phyloP scores from a whole-genome alignment of 2,329 filamentous ascomycete genomes.

The Pseudonectria buxi region DNA sequence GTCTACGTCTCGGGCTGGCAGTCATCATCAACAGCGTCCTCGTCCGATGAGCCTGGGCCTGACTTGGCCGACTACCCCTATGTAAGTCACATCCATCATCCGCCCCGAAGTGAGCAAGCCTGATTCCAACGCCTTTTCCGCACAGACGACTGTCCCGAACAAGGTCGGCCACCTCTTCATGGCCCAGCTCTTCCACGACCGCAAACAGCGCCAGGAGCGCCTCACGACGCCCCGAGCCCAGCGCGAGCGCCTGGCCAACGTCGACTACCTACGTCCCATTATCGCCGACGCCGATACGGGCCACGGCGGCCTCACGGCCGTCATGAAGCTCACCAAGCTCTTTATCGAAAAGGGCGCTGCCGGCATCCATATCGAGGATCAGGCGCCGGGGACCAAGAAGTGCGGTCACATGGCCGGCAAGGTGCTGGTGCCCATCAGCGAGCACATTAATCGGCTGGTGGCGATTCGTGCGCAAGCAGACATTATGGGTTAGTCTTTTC shows the following conservation, averaged over 20 bases:
- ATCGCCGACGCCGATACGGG: constrained; percentile 96
- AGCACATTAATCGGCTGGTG: constrained; percentile 96
- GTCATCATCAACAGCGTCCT: constrained; percentile 90
- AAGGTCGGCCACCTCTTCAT: constrained; percentile 97
- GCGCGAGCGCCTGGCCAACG: constrained; percentile 66
- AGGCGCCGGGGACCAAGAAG: constrained; percentile 98
- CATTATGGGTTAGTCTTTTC: constrained; percentile 69
- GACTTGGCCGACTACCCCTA: constrained; percentile 98
- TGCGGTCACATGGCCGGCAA: constrained; percentile 99
- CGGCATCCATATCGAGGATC: constrained; percentile 97
- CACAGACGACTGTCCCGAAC: constrained; percentile 90
- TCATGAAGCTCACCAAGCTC: constrained; percentile 99
- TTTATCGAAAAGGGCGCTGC: constrained; percentile 95
- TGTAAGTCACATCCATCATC: constrained; percentile 40
- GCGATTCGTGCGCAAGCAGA: constrained; percentile 96
- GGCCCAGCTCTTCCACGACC: constrained; percentile 98
- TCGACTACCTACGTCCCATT: constrained; percentile 93
- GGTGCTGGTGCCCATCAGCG: constrained; percentile 90
- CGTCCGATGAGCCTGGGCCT: constrained; percentile 91
- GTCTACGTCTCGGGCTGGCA: constrained; percentile 99
- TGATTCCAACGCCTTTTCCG: constrained; percentile 31
- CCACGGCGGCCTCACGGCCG: constrained; percentile 92
- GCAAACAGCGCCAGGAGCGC: constrained; percentile 95
- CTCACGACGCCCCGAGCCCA: constrained; percentile 67
- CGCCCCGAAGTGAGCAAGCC: constrained; percentile 2